These are phyloP conservation scores for Fusarium cicatricum DNA, from an alignment of 2,329 filamentous ascomycete species.

Conservation along the genomic window DNA sequence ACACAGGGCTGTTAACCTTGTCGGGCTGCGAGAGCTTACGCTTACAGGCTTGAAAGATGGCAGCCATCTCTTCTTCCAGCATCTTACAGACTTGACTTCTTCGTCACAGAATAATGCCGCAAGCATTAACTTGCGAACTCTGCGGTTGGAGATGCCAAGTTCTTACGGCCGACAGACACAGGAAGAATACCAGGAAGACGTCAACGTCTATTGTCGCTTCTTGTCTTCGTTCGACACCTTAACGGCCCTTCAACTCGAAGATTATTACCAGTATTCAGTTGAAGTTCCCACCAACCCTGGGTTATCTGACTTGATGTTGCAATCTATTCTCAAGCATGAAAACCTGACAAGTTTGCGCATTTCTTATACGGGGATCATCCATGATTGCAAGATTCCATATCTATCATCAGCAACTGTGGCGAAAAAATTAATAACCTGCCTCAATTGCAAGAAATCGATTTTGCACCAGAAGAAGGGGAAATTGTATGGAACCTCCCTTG, in stretches of 20 bases:
- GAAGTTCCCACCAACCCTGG: constrained; percentile 3
- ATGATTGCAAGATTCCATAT: constrained; percentile 5
- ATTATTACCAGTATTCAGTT: constrained; percentile 1
- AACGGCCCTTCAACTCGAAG: constrained; percentile 5
- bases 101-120: background rate
- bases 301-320: constrained; percentile 8
- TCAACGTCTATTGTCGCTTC: no score
- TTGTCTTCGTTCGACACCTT: constrained; percentile 30
- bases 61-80: background rate
- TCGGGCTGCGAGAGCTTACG: constrained; percentile 5
- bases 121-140: constrained; percentile 1
- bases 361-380: background rate
- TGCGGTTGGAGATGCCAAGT: constrained; percentile 7
- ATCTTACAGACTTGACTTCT: constrained; percentile 2
- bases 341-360: constrained; percentile 20
- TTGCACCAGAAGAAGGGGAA: constrained; percentile 6
- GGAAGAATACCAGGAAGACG: no score
- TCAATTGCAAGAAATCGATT: constrained; percentile 11
- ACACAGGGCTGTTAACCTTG: constrained; percentile 18
- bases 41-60: background rate
- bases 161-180: no score
- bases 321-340: constrained; percentile 28
- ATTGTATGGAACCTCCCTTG: no score
- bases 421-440: constrained; percentile 23
- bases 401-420: constrained; percentile 15